Base-by-base conservation (phyloP, 106 monocot species). In the Acorus gramineus region DNA sequence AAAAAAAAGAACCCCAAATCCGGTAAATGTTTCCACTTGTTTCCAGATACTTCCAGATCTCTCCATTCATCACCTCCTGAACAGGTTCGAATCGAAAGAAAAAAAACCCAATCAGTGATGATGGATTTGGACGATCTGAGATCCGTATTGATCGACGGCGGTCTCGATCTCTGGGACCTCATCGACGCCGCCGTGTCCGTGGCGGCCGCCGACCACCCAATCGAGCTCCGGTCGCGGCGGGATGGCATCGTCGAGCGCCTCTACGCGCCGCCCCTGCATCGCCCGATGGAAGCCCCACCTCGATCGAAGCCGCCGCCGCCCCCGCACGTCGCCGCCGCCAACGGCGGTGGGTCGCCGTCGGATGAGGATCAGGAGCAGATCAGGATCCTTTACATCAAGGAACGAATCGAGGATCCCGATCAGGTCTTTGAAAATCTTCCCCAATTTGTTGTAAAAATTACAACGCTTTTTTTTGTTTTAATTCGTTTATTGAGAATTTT, bases 341-440 rank as follows among this genome's bases (percentile, higher is more conserved):
- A 13, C 57, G 57, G 50, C n/a, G 50, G 66, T 44, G 43, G 53
- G 28, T 67, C 66, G 43, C 66, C 66, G 52, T 67, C 55, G 3
- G 11, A 28, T 43, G 60, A 56, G 44, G 56, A 57, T 45, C 51
- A 8, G 10, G 68, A 62, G 10, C 11, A 79, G 76, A 74, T 46
- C 28, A 80, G 72, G 53, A 75, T 88, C 56, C 72, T 81, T 11
- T 71, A 75, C 10, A 88, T 88, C 63, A 88, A 76, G 53, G 81
- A 84, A 12, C 74, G 57, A 47, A 64, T 88, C 44, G 75, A 88
- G 8, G 84, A 84, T 65, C 69, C 68, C 55, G 76, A 81, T 52
- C 84, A 88, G 78, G 88, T 86, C 44, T 7, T 28, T 49, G 42
- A 47, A 12, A 42, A 7, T 12, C 8, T 14, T 4, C 3, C 3